phyloP scores from a whole-genome alignment of 129 eudicot genomes.

The Arctium lappa region DNA sequence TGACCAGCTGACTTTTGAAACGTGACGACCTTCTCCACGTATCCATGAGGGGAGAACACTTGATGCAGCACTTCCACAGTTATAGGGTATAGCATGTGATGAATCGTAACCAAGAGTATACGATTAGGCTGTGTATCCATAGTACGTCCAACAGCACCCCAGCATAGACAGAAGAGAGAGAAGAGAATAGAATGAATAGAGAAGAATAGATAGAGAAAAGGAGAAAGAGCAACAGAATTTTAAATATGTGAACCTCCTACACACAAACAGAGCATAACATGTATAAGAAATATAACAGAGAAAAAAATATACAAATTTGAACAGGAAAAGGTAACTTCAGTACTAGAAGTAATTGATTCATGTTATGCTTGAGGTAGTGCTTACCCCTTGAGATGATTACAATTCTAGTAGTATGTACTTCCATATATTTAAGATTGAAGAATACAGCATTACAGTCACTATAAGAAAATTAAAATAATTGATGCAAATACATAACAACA shows the following conservation, averaged over 20 bases:
- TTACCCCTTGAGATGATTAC: neutral
- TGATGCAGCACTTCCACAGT: slow-evolving; percentile 99
- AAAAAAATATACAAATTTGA: neutral
- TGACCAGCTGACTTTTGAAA: slow-evolving; percentile 99
- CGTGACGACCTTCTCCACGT: slow-evolving; percentile 97
- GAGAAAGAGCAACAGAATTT: slow-evolving; percentile 38
- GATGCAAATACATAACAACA: too few relatives aligned
- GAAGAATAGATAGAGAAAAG: slow-evolving; percentile 61
- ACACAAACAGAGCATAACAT: slow-evolving; percentile 24
- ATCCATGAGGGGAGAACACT: slow-evolving; percentile 99
- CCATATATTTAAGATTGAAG: neutral
- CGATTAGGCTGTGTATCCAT: slow-evolving; percentile 93
- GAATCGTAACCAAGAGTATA: slow-evolving; percentile 96
- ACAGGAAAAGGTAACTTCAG: neutral
- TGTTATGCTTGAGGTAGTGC: neutral
- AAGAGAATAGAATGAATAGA: slow-evolving; percentile 88
- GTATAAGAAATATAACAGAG: neutral
- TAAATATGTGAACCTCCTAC: slow-evolving; percentile 39
- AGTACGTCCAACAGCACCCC: slow-evolving; percentile 60
- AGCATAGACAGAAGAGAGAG: slow-evolving; percentile 76
- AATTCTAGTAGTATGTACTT: neutral
- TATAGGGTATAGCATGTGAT: slow-evolving; percentile 98
- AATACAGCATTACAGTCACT: neutral
- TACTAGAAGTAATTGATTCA: neutral
- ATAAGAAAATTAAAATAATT: too few relatives aligned